Conservation (phyloP, 176 grass and related monocot species). For the Oryza rufipogon region DNA sequence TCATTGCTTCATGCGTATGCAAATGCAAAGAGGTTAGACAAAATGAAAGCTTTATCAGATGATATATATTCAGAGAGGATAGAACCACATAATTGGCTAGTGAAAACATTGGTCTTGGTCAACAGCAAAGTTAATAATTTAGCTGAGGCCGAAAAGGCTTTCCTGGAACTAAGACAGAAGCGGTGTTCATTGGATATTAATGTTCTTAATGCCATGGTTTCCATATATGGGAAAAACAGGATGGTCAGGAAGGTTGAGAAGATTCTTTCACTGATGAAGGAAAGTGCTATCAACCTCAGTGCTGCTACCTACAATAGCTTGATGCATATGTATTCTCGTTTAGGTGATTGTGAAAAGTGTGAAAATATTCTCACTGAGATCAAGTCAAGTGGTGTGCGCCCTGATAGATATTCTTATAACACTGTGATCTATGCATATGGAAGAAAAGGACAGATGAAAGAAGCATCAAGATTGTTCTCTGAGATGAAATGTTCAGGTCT, state of each 20-base stretch:
- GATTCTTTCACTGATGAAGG: constrained; percentile 71
- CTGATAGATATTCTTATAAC: constrained; percentile 92
- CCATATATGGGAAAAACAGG: constrained; percentile 81
- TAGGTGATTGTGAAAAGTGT: constrained; percentile 79
- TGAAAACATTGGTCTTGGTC: constrained; percentile 85
- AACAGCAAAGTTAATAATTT: constrained; percentile 86
- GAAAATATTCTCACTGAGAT: constrained; percentile 80
- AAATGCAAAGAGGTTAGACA: constrained; percentile 71
- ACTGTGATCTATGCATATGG: constrained; percentile 95
- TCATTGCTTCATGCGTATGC: constrained; percentile 94
- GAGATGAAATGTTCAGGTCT: constrained; percentile 76
- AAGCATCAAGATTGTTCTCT: constrained; percentile 79
- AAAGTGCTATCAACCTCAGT: constrained; percentile 65
- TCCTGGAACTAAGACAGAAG: constrained; percentile 64
- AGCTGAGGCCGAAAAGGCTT: constrained; percentile 67
- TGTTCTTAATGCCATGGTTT: constrained; percentile 87
- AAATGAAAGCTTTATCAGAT: constrained; percentile 63
- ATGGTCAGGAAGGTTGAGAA: constrained; percentile 82
- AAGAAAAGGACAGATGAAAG: constrained; percentile 75
- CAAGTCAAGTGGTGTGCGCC: constrained; percentile 64
- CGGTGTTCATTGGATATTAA: constrained; percentile 75
- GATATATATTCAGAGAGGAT: constrained; percentile 76
- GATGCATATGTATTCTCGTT: constrained; percentile 90
- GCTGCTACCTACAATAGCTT: constrained; percentile 79
- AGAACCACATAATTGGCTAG: constrained; percentile 59